Evolutionary conservation across 306 rosid genomes (phyloP).

Genomic region (Malus fusca): DNA sequence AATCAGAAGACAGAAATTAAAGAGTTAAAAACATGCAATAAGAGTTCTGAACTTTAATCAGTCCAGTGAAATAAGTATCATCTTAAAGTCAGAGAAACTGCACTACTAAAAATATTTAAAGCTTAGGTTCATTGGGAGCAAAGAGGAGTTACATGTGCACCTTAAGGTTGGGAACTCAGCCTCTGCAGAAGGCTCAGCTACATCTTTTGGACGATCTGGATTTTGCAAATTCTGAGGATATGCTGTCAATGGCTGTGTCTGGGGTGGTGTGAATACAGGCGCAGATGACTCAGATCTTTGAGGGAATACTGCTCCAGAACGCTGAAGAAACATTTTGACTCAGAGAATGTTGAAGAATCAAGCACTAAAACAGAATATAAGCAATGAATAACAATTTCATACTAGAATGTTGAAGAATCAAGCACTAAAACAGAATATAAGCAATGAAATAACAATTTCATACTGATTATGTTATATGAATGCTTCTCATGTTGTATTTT

Average conservation of each 20-base stretch:
- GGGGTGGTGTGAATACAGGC: slow-evolving; percentile 86
- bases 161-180: slow-evolving; percentile 85
- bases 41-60: background rate
- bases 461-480: background rate
- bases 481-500: background rate
- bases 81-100: slow-evolving; percentile 10
- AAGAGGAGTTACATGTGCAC: slow-evolving; percentile 33
- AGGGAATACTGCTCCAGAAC: slow-evolving; percentile 90
- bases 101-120: background rate
- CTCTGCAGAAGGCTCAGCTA: slow-evolving; percentile 67
- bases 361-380: background rate
- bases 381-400: background rate
- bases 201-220: slow-evolving; percentile 34
- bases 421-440: background rate
- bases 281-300: slow-evolving; percentile 72
- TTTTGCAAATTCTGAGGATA: slow-evolving; percentile 65
- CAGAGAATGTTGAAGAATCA: slow-evolving; percentile 11
- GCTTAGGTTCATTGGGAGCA: slow-evolving; percentile 1
- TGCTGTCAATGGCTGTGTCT: slow-evolving; percentile 80
- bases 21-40: background rate
- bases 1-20: background rate
- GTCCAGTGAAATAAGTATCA: background rate
- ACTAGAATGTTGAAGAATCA: slow-evolving; percentile 8
- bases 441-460: background rate
- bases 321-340: slow-evolving; percentile 41